phyloP scores from a whole-genome alignment of 768 basidiomycete genomes.

The Strobilomyces confusus region DNA sequence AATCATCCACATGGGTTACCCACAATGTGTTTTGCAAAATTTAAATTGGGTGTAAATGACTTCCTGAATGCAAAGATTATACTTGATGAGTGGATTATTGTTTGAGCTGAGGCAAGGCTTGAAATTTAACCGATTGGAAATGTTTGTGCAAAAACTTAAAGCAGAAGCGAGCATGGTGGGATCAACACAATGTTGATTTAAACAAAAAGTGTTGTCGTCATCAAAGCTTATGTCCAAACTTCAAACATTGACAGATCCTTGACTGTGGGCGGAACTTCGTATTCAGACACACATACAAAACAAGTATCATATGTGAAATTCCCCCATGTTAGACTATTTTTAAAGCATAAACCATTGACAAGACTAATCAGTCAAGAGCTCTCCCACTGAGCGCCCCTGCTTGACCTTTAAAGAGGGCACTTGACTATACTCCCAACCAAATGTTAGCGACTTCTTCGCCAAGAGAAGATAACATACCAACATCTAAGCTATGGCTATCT shows the following conservation, averaged over 20 bases:
- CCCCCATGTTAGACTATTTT: background rate
- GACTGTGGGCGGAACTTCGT: background rate
- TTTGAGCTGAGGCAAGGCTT: background rate
- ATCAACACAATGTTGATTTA: background rate
- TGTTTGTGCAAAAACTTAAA: background rate
- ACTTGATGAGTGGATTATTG: background rate
- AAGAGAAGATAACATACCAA: background rate
- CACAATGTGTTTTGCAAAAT: background rate
- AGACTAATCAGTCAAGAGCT: background rate
- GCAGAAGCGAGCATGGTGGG: background rate
- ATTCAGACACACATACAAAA: background rate
- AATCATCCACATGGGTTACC: too few species aligned
- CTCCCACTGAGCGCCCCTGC: background rate
- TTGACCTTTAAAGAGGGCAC: too few species aligned
- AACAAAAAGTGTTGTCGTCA: background rate
- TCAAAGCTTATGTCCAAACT: background rate
- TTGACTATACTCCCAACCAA: too few species aligned
- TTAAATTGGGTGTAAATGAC: background rate
- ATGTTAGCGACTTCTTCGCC: too few species aligned
- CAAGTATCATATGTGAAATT: background rate
- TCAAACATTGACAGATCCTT: background rate
- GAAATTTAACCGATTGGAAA: background rate
- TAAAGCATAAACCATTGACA: background rate
- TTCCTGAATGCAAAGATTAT: background rate
- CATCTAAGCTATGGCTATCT: background rate